A percentile compares a stretch with the other conserved stretches of the same genome.
phyloP scores from a whole-genome alignment of 495 filamentous ascomycete genomes.

The Neurospora sp. region DNA sequence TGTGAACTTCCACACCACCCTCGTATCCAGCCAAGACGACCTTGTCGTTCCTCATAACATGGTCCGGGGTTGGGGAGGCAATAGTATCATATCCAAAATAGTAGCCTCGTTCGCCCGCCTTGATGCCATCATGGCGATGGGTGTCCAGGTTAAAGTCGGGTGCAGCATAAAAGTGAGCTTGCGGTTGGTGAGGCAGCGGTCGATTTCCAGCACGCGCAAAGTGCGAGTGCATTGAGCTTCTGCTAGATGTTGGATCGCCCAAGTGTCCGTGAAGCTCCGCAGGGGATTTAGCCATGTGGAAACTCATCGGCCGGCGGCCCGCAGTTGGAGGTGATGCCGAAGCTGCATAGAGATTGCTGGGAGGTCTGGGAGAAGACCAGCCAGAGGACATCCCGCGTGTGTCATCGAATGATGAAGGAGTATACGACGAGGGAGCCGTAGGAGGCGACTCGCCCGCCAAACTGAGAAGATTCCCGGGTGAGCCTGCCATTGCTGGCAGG shows the following conservation, averaged over 20 bases:
- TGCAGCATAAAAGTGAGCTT: conserved; percentile 59
- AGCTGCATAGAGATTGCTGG: conserved; percentile 26
- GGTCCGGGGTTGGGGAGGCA: conserved; percentile 36
- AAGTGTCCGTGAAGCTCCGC: conserved; percentile 35
- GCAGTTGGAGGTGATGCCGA: conserved; percentile 39
- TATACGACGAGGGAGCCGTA: conserved; percentile 41
- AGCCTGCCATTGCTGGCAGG: conserved; percentile 36
- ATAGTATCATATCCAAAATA: conserved; percentile 74
- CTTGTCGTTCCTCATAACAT: conserved; percentile 45
- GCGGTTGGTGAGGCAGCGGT: conserved; percentile 73
- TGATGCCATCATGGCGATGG: conserved; percentile 37
- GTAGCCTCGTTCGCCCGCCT: conserved; percentile 54
- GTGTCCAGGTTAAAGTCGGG: conserved; percentile 60
- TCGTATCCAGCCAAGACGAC: conserved; percentile 70
- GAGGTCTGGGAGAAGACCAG: conserved; percentile 32
- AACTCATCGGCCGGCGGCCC: conserved; percentile 39
- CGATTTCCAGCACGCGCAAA: conserved; percentile 41
- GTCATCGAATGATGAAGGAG: conserved; percentile 46
- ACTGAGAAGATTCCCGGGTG: conserved; percentile 45
- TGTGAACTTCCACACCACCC: conserved; percentile 60
- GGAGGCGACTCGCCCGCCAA: conserved; percentile 45
- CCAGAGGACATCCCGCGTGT: conserved; percentile 29
- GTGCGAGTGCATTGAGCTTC: conserved; percentile 53
- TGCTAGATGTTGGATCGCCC: conserved; percentile 26
- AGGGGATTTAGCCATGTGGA: conserved; percentile 36